A percentile compares a stretch with the other conserved stretches of the same genome.
These are phyloP conservation scores for Rhamnella rubrinervis DNA, from an alignment of 331 rosid species.

Conservation along the genomic window DNA sequence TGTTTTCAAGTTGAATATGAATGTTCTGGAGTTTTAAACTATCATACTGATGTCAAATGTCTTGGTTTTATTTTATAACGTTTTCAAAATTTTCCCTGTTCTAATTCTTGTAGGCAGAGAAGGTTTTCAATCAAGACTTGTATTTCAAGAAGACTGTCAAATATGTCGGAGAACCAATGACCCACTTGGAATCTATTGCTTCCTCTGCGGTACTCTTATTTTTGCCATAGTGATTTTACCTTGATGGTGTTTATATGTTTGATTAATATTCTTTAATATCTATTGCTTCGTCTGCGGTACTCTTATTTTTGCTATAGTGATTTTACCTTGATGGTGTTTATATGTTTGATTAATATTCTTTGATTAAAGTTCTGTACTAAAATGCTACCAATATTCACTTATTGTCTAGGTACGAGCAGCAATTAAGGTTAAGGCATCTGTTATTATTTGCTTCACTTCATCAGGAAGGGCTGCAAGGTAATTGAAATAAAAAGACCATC, in stretches of 20 bases:
- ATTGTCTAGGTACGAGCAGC: constrained; percentile 89
- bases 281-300: constrained; percentile 98
- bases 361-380: not conserved
- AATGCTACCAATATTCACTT: constrained; percentile 8
- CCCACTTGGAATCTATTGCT: constrained; percentile 98
- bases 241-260: constrained; percentile 1
- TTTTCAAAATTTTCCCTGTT: not conserved
- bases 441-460: constrained; percentile 93
- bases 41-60: not conserved
- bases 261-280: constrained; percentile 34
- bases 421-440: constrained; percentile 97
- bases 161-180: constrained; percentile 96
- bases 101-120: constrained; percentile 68
- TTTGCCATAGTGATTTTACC: not conserved
- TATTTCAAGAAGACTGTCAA: constrained; percentile 92
- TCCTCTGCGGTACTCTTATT: constrained; percentile 81
- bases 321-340: not conserved
- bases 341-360: constrained; percentile 5
- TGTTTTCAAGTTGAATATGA: too few species aligned
- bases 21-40: too few species aligned
- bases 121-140: constrained; percentile 95
- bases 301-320: constrained; percentile 2
- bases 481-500: constrained; percentile 3
- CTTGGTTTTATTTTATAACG: constrained; percentile 12
- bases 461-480: constrained; percentile 99